phyloP scores from a whole-genome alignment of 179 eudicot genomes.

The Corrigiola litoralis region DNA sequence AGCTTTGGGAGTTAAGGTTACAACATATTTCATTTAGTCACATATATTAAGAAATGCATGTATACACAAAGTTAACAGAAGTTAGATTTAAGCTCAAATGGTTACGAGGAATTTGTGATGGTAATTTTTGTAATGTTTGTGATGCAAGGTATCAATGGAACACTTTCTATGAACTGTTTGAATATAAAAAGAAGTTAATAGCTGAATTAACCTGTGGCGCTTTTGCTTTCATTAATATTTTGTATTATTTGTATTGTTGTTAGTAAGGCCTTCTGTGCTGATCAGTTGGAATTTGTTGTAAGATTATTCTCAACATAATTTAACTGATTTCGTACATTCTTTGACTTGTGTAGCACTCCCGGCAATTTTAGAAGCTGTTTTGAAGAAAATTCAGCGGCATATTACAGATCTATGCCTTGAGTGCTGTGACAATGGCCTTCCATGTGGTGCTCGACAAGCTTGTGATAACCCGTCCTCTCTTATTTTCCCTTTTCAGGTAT shows the following conservation, averaged over 20 bases:
- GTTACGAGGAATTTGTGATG: too few relatives aligned
- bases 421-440: conserved; percentile 88
- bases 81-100: too few relatives aligned
- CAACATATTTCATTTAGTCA: too few relatives aligned
- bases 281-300: background rate
- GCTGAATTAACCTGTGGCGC: background rate
- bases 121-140: too few relatives aligned
- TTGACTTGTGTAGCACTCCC: conserved; percentile 60
- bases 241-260: background rate
- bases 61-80: too few relatives aligned
- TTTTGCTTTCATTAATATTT: background rate
- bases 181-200: too few relatives aligned
- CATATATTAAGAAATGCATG: too few relatives aligned
- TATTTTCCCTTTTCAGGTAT: conserved; percentile 91
- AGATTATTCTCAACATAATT: background rate
- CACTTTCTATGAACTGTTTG: too few relatives aligned
- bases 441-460: conserved; percentile 89
- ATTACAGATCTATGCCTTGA: conserved; percentile 86
- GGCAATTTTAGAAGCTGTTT: conserved; percentile 63
- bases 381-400: conserved; percentile 78
- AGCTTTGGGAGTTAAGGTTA: too few relatives aligned
- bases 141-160: too few relatives aligned
- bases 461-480: conserved; percentile 82
- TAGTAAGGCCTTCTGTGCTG: conserved; percentile 1
- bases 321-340: conserved; percentile 9